Percentiles rank a stretch among this genome's conserved stretches.
phyloP scores from a whole-genome alignment of 345 rosid species.

The Moringa oleifera region DNA sequence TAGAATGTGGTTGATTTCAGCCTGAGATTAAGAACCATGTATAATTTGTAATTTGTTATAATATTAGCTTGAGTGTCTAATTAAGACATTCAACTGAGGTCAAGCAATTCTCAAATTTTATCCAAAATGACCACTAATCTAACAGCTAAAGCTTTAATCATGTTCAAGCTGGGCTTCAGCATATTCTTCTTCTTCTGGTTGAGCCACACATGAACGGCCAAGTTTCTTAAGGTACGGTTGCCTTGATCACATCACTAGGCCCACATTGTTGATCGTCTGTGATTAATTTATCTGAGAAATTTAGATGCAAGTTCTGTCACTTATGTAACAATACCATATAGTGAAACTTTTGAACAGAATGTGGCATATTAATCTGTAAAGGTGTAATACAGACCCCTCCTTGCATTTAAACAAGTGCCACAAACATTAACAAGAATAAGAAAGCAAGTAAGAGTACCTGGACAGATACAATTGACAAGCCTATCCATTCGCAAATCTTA shows the following conservation, averaged over 20 bases:
- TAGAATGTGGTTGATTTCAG: too few relatives aligned
- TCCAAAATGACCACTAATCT: not conserved
- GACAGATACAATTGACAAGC: conserved; percentile 60
- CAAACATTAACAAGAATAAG: not conserved
- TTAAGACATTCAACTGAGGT: too few relatives aligned
- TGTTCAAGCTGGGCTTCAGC: not conserved
- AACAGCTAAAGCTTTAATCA: not conserved
- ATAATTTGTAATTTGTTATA: too few relatives aligned
- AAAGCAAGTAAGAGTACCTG: conserved; percentile 43
- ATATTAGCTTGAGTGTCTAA: too few relatives aligned
- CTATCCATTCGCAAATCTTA: conserved; percentile 78
- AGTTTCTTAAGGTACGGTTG: not conserved
- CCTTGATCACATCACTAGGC: not conserved
- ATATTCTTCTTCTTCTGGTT: not conserved
- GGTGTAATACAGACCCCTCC: not conserved
- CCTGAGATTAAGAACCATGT: not conserved
- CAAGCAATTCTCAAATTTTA: not conserved
- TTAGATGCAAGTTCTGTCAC: not conserved
- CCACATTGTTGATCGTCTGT: not conserved
- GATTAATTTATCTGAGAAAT: not conserved
- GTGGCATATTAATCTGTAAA: not conserved
- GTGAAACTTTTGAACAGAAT: too few relatives aligned
- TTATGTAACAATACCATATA: not conserved
- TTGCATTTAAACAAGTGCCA: too few relatives aligned
- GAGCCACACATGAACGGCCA: not conserved